These are phyloP conservation scores for Salix arbutifolia DNA, from an alignment of 345 rosid genomes.

Conservation along the genomic window DNA sequence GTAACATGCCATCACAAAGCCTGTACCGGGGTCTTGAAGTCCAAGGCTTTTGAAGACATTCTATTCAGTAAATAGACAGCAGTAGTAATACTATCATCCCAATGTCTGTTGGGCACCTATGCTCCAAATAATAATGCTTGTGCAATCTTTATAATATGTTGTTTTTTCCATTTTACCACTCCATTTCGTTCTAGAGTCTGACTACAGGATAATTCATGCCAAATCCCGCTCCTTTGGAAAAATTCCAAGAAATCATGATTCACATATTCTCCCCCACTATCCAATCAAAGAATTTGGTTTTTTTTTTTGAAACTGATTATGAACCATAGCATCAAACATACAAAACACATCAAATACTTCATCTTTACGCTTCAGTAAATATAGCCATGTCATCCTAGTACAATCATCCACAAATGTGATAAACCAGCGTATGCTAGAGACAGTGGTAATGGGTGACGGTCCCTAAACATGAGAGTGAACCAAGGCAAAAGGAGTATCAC, in stretches of 20 bases:
- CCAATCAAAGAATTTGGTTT: background rate
- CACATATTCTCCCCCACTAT: background rate
- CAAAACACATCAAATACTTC: background rate
- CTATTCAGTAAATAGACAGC: background rate
- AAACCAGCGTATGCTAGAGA: background rate
- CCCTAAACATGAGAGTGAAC: background rate
- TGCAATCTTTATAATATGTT: background rate
- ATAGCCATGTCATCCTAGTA: background rate
- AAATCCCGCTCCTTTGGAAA: background rate
- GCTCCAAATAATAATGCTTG: background rate
- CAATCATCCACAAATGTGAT: background rate
- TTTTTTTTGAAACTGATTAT: background rate
- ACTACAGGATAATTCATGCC: background rate
- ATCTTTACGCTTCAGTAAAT: background rate
- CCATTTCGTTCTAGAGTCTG: background rate
- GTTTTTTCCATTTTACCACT: background rate
- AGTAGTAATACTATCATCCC: background rate
- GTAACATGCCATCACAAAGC: background rate
- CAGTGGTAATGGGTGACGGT: background rate
- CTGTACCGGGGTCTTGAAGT: background rate
- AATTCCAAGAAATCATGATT: background rate
- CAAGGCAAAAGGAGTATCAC: background rate
- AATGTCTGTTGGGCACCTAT: background rate
- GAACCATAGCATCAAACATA: no score
- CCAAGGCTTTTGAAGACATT: background rate